phyloP scores from a whole-genome alignment of 257 asterid species.

The Asclepias syriaca region DNA sequence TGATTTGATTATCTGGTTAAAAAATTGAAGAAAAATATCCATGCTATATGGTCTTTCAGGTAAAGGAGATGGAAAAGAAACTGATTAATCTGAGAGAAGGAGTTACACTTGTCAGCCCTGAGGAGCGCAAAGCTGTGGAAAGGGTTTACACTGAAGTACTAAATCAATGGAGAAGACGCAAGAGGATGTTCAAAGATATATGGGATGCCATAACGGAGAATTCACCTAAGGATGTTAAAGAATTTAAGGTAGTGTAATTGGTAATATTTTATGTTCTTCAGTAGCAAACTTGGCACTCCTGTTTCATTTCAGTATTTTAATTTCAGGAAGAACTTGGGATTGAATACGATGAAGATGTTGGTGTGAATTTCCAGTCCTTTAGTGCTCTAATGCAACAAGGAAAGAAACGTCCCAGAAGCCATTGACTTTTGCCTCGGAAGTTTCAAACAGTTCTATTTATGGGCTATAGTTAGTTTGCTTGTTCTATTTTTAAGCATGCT shows the following conservation, averaged over 20 bases:
- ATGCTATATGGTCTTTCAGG: slow-evolving; percentile 36
- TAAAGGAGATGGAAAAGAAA: slow-evolving; percentile 71
- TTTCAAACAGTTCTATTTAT: not conserved
- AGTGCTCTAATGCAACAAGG: slow-evolving; percentile 47
- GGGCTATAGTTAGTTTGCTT: slow-evolving; percentile 5
- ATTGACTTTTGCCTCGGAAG: slow-evolving; percentile 11
- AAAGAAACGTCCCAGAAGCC: slow-evolving; percentile 55
- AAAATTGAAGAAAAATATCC: slow-evolving; percentile 5
- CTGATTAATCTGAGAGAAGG: slow-evolving; percentile 74
- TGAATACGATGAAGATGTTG: slow-evolving; percentile 89
- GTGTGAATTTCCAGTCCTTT: slow-evolving; percentile 69
- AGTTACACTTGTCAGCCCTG: slow-evolving; percentile 74
- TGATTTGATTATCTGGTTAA: not conserved
- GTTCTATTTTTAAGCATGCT: not conserved
- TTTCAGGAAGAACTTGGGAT: slow-evolving; percentile 89
- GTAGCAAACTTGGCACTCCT: not conserved
- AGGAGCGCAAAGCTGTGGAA: slow-evolving; percentile 68
- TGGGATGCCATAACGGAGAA: slow-evolving; percentile 96
- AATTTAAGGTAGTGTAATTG: slow-evolving; percentile 56
- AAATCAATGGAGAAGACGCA: slow-evolving; percentile 82
- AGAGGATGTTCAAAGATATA: slow-evolving; percentile 86
- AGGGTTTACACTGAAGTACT: slow-evolving; percentile 39
- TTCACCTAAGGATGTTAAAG: slow-evolving; percentile 79
- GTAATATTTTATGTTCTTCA: not conserved
- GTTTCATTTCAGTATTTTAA: slow-evolving; percentile 2